Evolutionary conservation across 108 stramenopile genomes (phyloP).

Genomic region (Ochromonas danica): DNA sequence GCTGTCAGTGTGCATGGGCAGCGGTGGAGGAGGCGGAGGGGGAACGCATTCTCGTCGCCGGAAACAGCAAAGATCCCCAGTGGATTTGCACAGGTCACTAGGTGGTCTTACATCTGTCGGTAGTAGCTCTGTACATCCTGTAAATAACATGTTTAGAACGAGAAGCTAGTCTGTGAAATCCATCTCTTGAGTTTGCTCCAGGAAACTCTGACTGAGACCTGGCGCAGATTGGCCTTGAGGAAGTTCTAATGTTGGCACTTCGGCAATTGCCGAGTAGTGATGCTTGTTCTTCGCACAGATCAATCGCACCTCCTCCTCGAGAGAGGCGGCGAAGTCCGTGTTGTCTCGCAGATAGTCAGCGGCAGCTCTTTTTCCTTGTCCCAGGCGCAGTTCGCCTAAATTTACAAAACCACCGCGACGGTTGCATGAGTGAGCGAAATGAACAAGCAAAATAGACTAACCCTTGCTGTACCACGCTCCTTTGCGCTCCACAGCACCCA

Average conservation of each 20-base stretch:
- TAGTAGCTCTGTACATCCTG: too few relatives aligned
- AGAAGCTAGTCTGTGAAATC: too few relatives aligned
- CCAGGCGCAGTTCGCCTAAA: not conserved
- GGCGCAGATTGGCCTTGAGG: too few relatives aligned
- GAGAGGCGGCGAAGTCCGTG: not conserved
- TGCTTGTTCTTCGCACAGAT: too few relatives aligned
- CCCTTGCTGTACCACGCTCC: constrained; percentile 48
- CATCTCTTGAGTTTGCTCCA: too few relatives aligned
- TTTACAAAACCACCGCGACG: too few relatives aligned
- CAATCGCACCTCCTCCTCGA: not conserved
- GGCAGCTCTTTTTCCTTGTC: not conserved
- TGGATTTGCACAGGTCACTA: constrained; percentile 20
- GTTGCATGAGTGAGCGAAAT: too few relatives aligned
- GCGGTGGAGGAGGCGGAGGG: not conserved
- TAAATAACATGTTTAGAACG: too few relatives aligned
- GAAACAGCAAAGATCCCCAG: not conserved
- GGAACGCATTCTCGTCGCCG: not conserved
- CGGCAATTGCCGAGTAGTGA: too few relatives aligned
- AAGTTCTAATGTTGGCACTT: too few relatives aligned
- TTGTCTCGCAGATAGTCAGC: not conserved
- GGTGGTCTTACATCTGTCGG: not conserved
- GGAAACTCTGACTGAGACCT: too few relatives aligned
- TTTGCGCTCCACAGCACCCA: constrained; percentile 41
- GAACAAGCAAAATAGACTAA: not conserved
- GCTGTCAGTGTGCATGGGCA: constrained; percentile 18